Conservation (phyloP, 306 rosid species). For the Cajanus cajan region DNA sequence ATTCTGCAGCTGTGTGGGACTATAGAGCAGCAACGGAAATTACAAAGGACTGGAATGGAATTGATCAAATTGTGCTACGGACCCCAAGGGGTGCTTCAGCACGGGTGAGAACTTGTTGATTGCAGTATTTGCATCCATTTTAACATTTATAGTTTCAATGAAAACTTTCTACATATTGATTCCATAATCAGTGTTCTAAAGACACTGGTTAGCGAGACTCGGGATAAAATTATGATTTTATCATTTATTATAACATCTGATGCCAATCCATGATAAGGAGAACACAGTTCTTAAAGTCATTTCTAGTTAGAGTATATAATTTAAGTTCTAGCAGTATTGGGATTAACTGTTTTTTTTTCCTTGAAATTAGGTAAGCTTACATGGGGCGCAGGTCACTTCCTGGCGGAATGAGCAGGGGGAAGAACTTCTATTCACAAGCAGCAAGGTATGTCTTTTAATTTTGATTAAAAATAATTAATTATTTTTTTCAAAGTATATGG, state of each 20-base stretch:
- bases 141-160: background rate
- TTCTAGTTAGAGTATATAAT: background rate
- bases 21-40: slow-evolving; percentile 68
- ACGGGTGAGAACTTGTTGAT: slow-evolving; percentile 53
- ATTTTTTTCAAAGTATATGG: background rate
- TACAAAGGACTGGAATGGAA: slow-evolving; percentile 77
- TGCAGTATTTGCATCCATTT: background rate
- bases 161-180: too few species aligned
- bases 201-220: too few species aligned
- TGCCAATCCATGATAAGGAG: slow-evolving; percentile 10
- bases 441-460: slow-evolving; percentile 57
- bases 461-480: background rate
- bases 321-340: background rate
- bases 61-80: slow-evolving; percentile 67
- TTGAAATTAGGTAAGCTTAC: slow-evolving; percentile 75
- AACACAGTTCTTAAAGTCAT: background rate
- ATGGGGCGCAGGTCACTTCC: slow-evolving; percentile 90
- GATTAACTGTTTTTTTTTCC: slow-evolving; percentile 16
- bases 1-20: slow-evolving; percentile 85
- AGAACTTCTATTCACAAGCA: slow-evolving; percentile 90
- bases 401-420: slow-evolving; percentile 87
- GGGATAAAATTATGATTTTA: background rate
- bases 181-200: too few species aligned
- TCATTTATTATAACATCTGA: background rate
- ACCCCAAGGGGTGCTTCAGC: slow-evolving; percentile 76